Evolutionary conservation across 352 stramenopile species (phyloP).

Genomic region (Phytophthora rubi): DNA sequence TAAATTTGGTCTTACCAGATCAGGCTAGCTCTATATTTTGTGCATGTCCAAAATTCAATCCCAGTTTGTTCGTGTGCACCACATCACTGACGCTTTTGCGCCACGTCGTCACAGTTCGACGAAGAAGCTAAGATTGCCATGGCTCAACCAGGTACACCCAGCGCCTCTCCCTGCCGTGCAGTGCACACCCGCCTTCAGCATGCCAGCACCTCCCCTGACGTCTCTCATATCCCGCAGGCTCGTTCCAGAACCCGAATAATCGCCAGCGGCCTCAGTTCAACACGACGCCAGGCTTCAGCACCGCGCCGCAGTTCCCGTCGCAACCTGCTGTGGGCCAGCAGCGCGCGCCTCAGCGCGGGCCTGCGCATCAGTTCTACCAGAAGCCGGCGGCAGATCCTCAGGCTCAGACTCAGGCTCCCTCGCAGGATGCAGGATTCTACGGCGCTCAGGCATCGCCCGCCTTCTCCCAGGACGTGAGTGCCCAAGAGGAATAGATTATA

Average conservation of each 20-base stretch:
- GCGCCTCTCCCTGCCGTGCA: background rate
- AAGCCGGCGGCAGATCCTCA: conserved; percentile 23
- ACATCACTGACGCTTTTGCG: conserved; percentile 20
- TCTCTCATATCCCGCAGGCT: conserved; percentile 38
- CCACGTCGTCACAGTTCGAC: conserved; percentile 13
- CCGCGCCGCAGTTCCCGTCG: conserved; percentile 41
- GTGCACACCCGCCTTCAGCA: no score
- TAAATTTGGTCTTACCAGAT: conserved; percentile 14
- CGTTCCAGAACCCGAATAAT: conserved; percentile 66
- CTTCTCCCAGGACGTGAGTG: conserved; percentile 48
- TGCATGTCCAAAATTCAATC: background rate
- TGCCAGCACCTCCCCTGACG: background rate
- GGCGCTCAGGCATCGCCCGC: conserved; percentile 29
- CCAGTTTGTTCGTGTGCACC: background rate
- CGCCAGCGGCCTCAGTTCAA: conserved; percentile 50
- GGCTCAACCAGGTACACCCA: conserved; percentile 36
- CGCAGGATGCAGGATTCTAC: conserved; percentile 42
- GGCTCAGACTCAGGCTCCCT: background rate
- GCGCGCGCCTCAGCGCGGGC: conserved; percentile 47
- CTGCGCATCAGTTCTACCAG: conserved; percentile 62
- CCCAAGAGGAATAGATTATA: background rate
- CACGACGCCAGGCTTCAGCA: conserved; percentile 21
- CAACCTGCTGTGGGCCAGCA: conserved; percentile 47
- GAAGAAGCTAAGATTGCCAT: conserved; percentile 29
- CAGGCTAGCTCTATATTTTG: background rate